These are phyloP conservation scores for Bombardia bombarda DNA, from an alignment of 495 filamentous ascomycete species.

Conservation along the genomic window DNA sequence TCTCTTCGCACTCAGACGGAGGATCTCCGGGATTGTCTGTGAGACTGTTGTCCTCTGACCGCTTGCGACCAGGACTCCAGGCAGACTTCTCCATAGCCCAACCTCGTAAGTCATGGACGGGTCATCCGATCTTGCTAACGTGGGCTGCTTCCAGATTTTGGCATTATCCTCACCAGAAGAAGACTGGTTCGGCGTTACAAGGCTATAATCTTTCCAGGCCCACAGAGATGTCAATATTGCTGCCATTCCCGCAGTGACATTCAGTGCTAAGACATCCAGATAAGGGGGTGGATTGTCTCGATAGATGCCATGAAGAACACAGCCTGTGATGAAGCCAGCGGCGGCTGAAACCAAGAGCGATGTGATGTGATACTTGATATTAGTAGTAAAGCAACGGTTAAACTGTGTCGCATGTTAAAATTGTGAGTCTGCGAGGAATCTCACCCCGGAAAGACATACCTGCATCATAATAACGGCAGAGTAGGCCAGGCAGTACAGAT, in stretches of 20 bases:
- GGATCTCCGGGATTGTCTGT: not conserved
- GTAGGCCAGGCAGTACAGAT: conserved; percentile 16
- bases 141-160: conserved; percentile 1
- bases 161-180: not conserved
- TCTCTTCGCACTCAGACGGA: not conserved
- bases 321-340: conserved; percentile 14
- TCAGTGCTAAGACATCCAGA: conserved; percentile 11
- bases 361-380: conserved; percentile 12
- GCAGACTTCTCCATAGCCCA: not conserved
- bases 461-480: conserved; percentile 21
- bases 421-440: too few relatives aligned
- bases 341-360: conserved; percentile 15
- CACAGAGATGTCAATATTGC: conserved; percentile 13
- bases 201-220: conserved; percentile 8
- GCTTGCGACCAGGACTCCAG: not conserved
- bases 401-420: too few relatives aligned
- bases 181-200: not conserved
- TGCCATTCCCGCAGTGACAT: conserved; percentile 8
- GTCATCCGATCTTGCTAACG: not conserved
- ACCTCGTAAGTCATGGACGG: not conserved
- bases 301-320: conserved; percentile 9
- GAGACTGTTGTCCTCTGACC: not conserved
- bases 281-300: conserved; percentile 2
- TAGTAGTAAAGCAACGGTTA: conserved; percentile 24
- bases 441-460: conserved; percentile 4